Base-by-base conservation (phyloP, 768 basidiomycete species). In the Mrakia hoshinonis region DNA sequence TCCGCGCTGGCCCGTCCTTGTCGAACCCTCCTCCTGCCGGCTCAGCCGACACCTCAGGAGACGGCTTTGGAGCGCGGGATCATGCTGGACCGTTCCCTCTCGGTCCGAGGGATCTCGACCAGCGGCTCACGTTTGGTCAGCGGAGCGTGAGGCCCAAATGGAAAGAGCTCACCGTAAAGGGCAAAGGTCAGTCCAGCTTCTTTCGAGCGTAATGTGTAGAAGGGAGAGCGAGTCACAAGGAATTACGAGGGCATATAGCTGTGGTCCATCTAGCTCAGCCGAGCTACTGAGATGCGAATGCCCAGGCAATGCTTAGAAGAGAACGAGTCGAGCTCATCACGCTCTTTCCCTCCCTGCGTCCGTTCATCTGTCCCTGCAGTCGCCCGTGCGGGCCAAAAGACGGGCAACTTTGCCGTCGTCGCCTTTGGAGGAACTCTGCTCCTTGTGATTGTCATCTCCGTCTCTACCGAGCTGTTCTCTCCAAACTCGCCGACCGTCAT, bases 1-100 rank as follows among this genome's bases (percentile, higher is more conserved):
- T 61, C 36, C 58, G 58, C 34, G 58, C 58, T 11, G 58, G 58
- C 5, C 58, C 58, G 20, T 61, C 58, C 12, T 31, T 61, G 2
- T 61, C 58, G 29, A 36, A 20, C 58, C 22, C 4, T 20, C 58
- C 58, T n/a, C 58, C 58, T 39, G 36, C 18, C 36, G 43, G 43
- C 43, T 43, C 43, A 43, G 43, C 43, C 6, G 58, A 61, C 58
- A 61, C 58, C 20, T 61, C 58, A 0, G 58, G 58, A 4, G 69
- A 70, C 31, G 69, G 69, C 38, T 63, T 64, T 20, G 69, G 62
- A 51, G 61, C 69, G 26, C 10, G 61, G 10, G 36, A 46, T 36
- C 69, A 70, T 20, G 69, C 60, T n/a, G 69, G 69, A 5, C 69
- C 69, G 36, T 70, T 63, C 43, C 69, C 69, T 48, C 36, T 70